Evolutionary conservation across 495 filamentous ascomycete species (phyloP).

Genomic region (Xylaria venustula): DNA sequence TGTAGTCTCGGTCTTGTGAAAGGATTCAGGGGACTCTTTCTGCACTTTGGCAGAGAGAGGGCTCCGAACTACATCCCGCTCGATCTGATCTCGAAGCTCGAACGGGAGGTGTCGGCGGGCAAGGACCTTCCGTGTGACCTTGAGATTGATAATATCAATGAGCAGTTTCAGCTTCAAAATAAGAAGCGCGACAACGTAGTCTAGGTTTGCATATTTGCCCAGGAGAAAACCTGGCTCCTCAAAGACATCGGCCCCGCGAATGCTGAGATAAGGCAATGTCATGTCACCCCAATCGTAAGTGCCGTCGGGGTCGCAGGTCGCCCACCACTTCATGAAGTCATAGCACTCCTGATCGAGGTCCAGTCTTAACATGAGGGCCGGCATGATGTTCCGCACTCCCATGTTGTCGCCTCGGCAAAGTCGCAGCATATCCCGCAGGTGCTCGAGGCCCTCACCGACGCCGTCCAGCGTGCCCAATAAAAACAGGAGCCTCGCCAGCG

Average conservation of each 20-base stretch:
- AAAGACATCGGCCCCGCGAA: slow-evolving; percentile 38
- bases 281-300: slow-evolving; percentile 41
- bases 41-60: slow-evolving; percentile 17
- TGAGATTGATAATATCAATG: slow-evolving; percentile 31
- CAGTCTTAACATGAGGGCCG: slow-evolving; percentile 45
- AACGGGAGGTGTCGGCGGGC: slow-evolving; percentile 13
- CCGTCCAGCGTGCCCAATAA: slow-evolving; percentile 35
- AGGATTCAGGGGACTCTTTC: slow-evolving; percentile 5
- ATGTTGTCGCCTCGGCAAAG: slow-evolving; percentile 47
- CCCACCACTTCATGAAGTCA: slow-evolving; percentile 54
- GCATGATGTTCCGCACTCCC: slow-evolving; percentile 39
- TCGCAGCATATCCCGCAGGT: slow-evolving; percentile 38
- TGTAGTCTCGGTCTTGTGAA: slow-evolving; percentile 10
- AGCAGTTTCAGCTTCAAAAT: slow-evolving; percentile 41
- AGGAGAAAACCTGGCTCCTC: slow-evolving; percentile 21
- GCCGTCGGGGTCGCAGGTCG: slow-evolving; percentile 18
- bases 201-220: slow-evolving; percentile 20
- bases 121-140: slow-evolving; percentile 25
- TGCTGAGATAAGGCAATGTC: slow-evolving; percentile 28
- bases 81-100: slow-evolving; percentile 24
- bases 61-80: slow-evolving; percentile 16
- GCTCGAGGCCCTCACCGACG: slow-evolving; percentile 34
- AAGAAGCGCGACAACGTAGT: slow-evolving; percentile 26
- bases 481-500: slow-evolving; percentile 24
- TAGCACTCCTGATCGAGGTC: slow-evolving; percentile 55